phyloP scores from a whole-genome alignment of 805 yeast species.

The Starmerella geochares region DNA sequence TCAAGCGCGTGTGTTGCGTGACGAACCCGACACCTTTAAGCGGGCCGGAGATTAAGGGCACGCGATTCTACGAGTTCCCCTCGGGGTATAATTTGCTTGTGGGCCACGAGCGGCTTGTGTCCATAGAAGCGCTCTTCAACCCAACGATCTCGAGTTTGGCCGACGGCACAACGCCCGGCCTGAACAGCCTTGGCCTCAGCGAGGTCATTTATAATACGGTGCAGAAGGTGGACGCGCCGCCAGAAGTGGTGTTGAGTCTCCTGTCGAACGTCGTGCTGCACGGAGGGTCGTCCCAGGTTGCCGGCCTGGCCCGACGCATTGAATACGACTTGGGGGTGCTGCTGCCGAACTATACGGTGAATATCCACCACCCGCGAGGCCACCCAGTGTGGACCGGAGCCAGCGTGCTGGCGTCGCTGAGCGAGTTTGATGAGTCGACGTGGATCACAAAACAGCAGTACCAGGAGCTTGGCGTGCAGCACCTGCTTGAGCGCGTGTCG shows the following conservation, averaged over 20 bases:
- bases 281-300: slow-evolving; percentile 70
- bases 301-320: slow-evolving; percentile 69
- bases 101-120: slow-evolving; percentile 43
- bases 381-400: slow-evolving; percentile 90
- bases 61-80: slow-evolving; percentile 54
- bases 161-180: slow-evolving; percentile 28
- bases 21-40: slow-evolving; percentile 19
- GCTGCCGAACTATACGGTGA: slow-evolving; percentile 51
- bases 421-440: slow-evolving; percentile 78
- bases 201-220: slow-evolving; percentile 40
- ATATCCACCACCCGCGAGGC: slow-evolving; percentile 53
- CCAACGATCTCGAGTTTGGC: slow-evolving; percentile 48
- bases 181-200: slow-evolving; percentile 42
- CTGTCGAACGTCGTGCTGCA: slow-evolving; percentile 83
- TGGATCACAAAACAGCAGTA: slow-evolving; percentile 86
- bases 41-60: slow-evolving; percentile 33
- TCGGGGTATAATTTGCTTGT: slow-evolving; percentile 41
- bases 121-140: slow-evolving; percentile 61
- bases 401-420: slow-evolving; percentile 72
- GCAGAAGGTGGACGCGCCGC: slow-evolving; percentile 40
- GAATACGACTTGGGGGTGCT: slow-evolving; percentile 55
- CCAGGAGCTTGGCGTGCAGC: slow-evolving; percentile 82
- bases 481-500: slow-evolving; percentile 37
- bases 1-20: slow-evolving; percentile 47
- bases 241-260: slow-evolving; percentile 60